Base-by-base conservation (phyloP, 805 yeast genomes). In the Yarrowia sp. region DNA sequence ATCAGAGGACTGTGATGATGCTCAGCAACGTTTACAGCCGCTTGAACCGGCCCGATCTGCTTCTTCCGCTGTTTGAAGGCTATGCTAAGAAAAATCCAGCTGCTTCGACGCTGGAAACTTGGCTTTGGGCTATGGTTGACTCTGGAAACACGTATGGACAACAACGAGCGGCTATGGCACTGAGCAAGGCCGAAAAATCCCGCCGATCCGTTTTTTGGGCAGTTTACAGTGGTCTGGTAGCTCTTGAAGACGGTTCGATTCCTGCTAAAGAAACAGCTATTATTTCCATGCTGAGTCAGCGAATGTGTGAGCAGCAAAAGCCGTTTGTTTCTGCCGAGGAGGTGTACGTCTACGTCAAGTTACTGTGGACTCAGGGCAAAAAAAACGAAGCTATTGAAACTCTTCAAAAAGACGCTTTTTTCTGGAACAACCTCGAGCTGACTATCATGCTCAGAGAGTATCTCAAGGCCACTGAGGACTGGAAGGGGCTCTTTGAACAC, bases 241-340 rank as follows among this genome's bases (percentile, higher is more conserved):
- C 51, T 3, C 35, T 58, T 10, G 64, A 58, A 35, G 64, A 58
- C 8, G 51, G 51, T 3, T 18, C 41, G 0, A 38, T 55, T 31
- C 61, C 61, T 1, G 51, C 33, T 11, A 58, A 58, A 42, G 51
- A 58, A 35, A 42, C 13, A 28, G 64, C 51, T 15, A 41, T 58
- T 18, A 58, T 44, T 10, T 44, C 64, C 1, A 43, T 43, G 51
- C 42, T 58, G 43, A 58, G 51, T n/a, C 17, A 80, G 66, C 84
- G 86, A 68, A 72, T 87, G 67, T 72, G 88, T 33, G 84, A 82
- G 33, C 74, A 75, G n/a, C 72, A 81, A 15, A 76, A 77, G 48
- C 90, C 93, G 0, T 77, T 80, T 50, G 68, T 77, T 44, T 77
- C 79, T 18, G 83, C 87, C 8, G 96, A 90, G 69, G 96, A 92